Base-by-base conservation (phyloP, 2,329 filamentous ascomycete genomes). In the Trichoderma citrinoviride region DNA sequence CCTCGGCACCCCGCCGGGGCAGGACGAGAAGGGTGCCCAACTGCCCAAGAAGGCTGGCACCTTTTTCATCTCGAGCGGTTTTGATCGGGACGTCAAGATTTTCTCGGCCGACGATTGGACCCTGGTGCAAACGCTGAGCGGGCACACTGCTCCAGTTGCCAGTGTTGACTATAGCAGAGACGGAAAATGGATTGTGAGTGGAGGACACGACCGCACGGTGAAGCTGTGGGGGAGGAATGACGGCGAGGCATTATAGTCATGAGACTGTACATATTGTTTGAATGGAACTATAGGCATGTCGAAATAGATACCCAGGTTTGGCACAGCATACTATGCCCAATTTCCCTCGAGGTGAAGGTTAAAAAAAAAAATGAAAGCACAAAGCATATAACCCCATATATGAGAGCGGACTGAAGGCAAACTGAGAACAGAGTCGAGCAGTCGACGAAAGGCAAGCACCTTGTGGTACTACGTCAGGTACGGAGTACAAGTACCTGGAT, bases 101-200 rank as follows among this genome's bases (percentile, higher is more conserved):
- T 98, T 96, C 78, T 97, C 93, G 7, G 93, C 93, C 2, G 95
- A 99, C 75, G 94, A 99, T 78, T 99, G 95, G 93, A 89, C 91
- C 1, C 79, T 96, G 65, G 87, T 93, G 67, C 96, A 96, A 78
- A 92, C 89, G 17, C 80, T 99, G 65, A 92, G 89, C 71, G 95
- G 93, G 0, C 95, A 99, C 77, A 92, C 93, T 1, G 93, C 92
- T 2, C 95, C 96, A 46, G 93, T 99, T 12, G 86, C 96, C 60
- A 96, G 92, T 70, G 90, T 92, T 14, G 95, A 99, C 79, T 87
- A 97, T 61, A 96, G 90, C 73, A 83, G 84, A 68, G 92, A 98
- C 77, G 91, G 89, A 8, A 90, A 84, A 73, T 99, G 93, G 92
- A 96, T 99, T 76, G 91, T 94, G 25, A 97, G 93, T 75, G 93